Percentiles rank a stretch among this genome's conserved stretches.
Conservation (phyloP, 148 eudicot genomes). For the Heliosperma pusillum region DNA sequence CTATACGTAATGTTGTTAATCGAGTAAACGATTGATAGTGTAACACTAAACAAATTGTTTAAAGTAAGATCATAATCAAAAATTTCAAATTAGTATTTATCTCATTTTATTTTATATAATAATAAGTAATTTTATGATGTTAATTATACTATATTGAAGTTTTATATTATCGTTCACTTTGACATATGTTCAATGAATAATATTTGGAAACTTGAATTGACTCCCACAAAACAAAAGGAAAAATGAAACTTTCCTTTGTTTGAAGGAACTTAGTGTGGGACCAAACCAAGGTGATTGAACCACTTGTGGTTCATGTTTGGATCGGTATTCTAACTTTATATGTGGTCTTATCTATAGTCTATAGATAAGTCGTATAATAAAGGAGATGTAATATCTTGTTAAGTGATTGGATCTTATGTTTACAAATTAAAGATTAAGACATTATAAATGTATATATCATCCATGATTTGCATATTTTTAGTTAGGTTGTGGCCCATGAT, state of each 20-base stretch:
- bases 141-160: too few relatives aligned
- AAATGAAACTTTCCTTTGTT: slow-evolving; percentile 10
- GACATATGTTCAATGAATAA: too few relatives aligned
- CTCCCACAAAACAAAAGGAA: not conserved
- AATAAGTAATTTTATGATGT: too few relatives aligned
- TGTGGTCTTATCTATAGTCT: slow-evolving; percentile 25
- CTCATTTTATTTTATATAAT: too few relatives aligned
- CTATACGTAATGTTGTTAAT: too few relatives aligned
- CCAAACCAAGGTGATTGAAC: slow-evolving; percentile 27
- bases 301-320: slow-evolving; percentile 41
- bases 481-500: slow-evolving; percentile 16
- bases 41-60: too few relatives aligned
- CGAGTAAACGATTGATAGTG: too few relatives aligned
- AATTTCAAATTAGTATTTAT: too few relatives aligned
- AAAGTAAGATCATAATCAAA: too few relatives aligned
- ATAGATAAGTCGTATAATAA: slow-evolving; percentile 17
- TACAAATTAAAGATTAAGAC: slow-evolving; percentile 15
- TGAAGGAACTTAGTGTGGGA: slow-evolving; percentile 25
- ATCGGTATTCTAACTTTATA: slow-evolving; percentile 17
- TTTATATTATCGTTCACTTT: too few relatives aligned
- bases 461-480: not conserved
- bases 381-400: slow-evolving; percentile 13
- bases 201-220: too few relatives aligned
- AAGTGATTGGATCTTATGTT: slow-evolving; percentile 25
- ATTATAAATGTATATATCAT: not conserved